phyloP scores from a whole-genome alignment of 495 filamentous ascomycete genomes.

The Tuber brumale region DNA sequence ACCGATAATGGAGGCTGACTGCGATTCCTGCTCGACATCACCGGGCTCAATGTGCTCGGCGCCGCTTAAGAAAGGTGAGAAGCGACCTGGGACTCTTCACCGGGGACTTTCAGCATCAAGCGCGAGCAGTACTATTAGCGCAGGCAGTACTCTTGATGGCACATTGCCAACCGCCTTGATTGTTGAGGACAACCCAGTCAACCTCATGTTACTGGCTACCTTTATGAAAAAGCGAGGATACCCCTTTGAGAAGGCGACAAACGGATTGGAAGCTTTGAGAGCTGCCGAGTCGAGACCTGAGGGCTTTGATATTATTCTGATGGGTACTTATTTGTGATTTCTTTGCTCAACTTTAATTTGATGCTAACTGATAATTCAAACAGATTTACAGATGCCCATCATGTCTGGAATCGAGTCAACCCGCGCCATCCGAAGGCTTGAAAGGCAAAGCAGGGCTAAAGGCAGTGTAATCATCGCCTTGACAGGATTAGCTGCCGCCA shows the following conservation, averaged over 20 bases:
- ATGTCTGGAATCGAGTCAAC: constrained; percentile 64
- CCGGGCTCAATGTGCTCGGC: not conserved
- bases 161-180: constrained; percentile 39
- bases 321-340: constrained; percentile 37
- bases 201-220: constrained; percentile 48
- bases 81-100: not conserved
- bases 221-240: constrained; percentile 53
- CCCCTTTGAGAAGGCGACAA: constrained; percentile 50
- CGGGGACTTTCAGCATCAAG: not conserved
- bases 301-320: constrained; percentile 47
- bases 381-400: constrained; percentile 68
- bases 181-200: constrained; percentile 48
- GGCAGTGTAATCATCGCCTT: constrained; percentile 57
- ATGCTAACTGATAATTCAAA: constrained; percentile 17
- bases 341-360: not conserved
- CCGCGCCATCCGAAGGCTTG: constrained; percentile 55
- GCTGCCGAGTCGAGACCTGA: constrained; percentile 43
- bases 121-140: not conserved
- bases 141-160: not conserved
- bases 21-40: not conserved
- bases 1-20: not conserved
- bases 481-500: constrained; percentile 59
- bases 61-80: not conserved
- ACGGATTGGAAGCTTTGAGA: constrained; percentile 56
- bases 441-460: constrained; percentile 42